Evolutionary conservation across 805 yeast species (phyloP).

Genomic region (Brettanomyces nanus): DNA sequence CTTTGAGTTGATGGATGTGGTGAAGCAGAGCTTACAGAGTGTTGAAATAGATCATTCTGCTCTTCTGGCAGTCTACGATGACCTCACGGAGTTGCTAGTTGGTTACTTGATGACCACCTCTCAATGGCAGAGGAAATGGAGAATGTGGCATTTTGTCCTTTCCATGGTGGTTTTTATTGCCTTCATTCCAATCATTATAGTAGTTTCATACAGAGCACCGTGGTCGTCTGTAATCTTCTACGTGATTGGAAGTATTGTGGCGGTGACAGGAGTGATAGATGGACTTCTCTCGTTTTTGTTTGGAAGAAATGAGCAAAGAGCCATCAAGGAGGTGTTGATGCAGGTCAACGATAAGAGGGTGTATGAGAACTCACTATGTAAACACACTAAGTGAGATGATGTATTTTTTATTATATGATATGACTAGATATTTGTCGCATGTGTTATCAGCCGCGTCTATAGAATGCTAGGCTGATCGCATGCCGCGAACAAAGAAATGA

Average conservation of each 20-base stretch:
- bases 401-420: too few relatives aligned
- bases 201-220: slow-evolving; percentile 43
- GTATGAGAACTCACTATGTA: too few relatives aligned
- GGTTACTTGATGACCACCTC: slow-evolving; percentile 43
- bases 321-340: slow-evolving; percentile 61
- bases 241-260: slow-evolving; percentile 44
- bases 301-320: slow-evolving; percentile 74
- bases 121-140: slow-evolving; percentile 53
- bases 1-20: slow-evolving; percentile 17
- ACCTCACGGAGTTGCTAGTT: slow-evolving; percentile 38
- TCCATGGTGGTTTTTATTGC: slow-evolving; percentile 48
- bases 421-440: too few relatives aligned
- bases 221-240: slow-evolving; percentile 67
- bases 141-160: slow-evolving; percentile 53
- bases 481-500: too few relatives aligned
- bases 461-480: too few relatives aligned
- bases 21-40: not conserved
- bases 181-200: slow-evolving; percentile 45
- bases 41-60: slow-evolving; percentile 2
- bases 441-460: too few relatives aligned
- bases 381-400: too few relatives aligned
- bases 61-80: slow-evolving; percentile 33
- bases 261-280: slow-evolving; percentile 61
- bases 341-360: slow-evolving; percentile 42
- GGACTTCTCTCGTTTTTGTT: slow-evolving; percentile 75